Conservation (phyloP, 345 rosid species). For the Ailanthus altissimus region DNA sequence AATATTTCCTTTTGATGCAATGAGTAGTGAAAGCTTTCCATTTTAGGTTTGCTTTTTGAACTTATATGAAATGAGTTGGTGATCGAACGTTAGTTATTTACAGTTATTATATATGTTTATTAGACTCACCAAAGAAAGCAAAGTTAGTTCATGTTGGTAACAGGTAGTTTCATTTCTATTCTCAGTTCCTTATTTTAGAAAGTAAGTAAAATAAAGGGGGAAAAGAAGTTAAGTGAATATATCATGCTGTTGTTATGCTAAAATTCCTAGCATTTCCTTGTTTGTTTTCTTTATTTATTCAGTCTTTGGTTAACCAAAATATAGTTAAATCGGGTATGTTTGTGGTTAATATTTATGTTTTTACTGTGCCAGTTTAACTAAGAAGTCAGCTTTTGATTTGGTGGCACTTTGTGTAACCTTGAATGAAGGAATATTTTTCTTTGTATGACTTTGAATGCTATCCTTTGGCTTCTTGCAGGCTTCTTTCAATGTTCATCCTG, state of each 20-base stretch:
- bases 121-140: neutral
- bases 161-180: neutral
- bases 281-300: neutral
- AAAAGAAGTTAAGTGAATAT: neutral
- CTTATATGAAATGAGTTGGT: neutral
- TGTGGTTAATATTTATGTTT: conserved; percentile 7
- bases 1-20: neutral
- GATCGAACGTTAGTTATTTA: conserved; percentile 1
- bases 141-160: neutral
- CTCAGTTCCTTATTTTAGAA: neutral
- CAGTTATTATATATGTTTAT: neutral
- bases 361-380: neutral
- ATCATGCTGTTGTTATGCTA: neutral
- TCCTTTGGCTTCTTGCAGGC: conserved; percentile 10
- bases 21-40: neutral
- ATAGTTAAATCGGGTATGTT: neutral
- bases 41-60: neutral
- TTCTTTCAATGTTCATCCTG: conserved; percentile 6
- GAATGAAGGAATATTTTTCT: neutral
- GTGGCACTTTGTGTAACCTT: neutral
- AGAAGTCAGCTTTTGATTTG: neutral
- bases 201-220: neutral
- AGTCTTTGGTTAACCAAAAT: neutral
- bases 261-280: neutral
- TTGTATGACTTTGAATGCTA: neutral